Evolutionary conservation across 2,329 filamentous ascomycete species (phyloP), one percentile per base, ranked within the genome.

Genomic region (Cercospora brassicicola): DNA sequence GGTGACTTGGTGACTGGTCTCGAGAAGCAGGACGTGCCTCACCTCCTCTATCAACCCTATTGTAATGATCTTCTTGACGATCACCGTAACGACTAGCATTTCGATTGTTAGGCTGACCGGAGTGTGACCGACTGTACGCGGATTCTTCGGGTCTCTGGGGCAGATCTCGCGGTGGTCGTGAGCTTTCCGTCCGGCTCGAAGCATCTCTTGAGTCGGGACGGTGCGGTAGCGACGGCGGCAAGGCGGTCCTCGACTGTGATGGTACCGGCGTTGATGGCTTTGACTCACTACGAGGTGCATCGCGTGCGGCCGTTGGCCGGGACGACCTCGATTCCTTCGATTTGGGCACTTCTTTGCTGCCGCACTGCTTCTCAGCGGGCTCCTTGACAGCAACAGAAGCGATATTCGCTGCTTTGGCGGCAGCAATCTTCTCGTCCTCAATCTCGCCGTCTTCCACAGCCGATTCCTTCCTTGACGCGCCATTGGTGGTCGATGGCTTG

Each of bases 401-500:
- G 6, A 59, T 70, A 63, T 74, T 74, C 42, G 71, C 69, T 69
- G 65, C 67, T 59, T 75, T 76, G 66, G 56, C 70, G 53, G 56
- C 72, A 56, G 68, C 59, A n/a, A 42, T 69, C 78, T 82, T 88
- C 36, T 81, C 82, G 73, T 92, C 90, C 70, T 88, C 87, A 26
- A 92, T 89, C 76, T 93, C 90, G 20, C 90, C 90, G 75, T 93
- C 90, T 76, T 93, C 90, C 51, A 66, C 68, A 13, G 63, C 69
- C n/a, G 71, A 71, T 15, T 69, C 72, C 60, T 76, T 77, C n/a
- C 70, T 70, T 2, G 51, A 9, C 3, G 11, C 86, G 69, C 78
- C 77, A 69, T 67, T 78, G 31, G 76, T 71, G 15, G 72, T 64
- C 31, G 64, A 72, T 4, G 90, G 88, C 74, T 87, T 90, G 78